Percentiles rank a stretch among this genome's conserved stretches.
Evolutionary conservation across 352 stramenopile species (phyloP).

Genomic region (Globisporangium nagaii): DNA sequence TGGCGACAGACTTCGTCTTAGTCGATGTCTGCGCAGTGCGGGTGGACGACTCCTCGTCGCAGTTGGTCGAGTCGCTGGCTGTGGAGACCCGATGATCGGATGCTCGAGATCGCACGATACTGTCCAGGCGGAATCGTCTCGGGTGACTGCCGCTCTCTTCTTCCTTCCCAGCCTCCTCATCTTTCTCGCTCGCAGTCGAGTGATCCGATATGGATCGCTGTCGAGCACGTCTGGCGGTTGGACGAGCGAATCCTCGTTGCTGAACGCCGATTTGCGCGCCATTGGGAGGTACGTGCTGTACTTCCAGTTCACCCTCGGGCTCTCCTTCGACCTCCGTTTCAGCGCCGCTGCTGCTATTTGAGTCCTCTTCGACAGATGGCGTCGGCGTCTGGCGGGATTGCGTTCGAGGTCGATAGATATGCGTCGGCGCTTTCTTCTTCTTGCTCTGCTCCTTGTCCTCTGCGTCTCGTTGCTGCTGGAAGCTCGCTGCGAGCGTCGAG

Average conservation of each 20-base stretch:
- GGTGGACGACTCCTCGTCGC: not conserved
- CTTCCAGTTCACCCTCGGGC: conserved; percentile 19
- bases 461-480: conserved; percentile 24
- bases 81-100: conserved; percentile 3
- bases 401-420: conserved; percentile 37
- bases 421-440: conserved; percentile 17
- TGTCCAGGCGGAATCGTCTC: conserved; percentile 20
- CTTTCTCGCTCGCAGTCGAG: conserved; percentile 7
- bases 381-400: conserved; percentile 26
- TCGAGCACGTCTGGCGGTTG: not conserved
- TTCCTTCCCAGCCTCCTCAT: not conserved
- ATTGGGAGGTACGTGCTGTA: not conserved
- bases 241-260: not conserved
- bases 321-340: conserved; percentile 66
- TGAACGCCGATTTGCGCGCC: not conserved
- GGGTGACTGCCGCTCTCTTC: not conserved
- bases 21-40: not conserved
- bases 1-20: not conserved
- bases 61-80: not conserved
- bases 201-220: conserved; percentile 14
- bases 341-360: conserved; percentile 47
- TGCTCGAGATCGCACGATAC: not conserved
- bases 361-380: conserved; percentile 19
- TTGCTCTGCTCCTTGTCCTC: conserved; percentile 9
- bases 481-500: conserved; percentile 49